These are phyloP conservation scores for Gleditsia sinensis DNA, from an alignment of 306 rosid species.

Conservation along the genomic window DNA sequence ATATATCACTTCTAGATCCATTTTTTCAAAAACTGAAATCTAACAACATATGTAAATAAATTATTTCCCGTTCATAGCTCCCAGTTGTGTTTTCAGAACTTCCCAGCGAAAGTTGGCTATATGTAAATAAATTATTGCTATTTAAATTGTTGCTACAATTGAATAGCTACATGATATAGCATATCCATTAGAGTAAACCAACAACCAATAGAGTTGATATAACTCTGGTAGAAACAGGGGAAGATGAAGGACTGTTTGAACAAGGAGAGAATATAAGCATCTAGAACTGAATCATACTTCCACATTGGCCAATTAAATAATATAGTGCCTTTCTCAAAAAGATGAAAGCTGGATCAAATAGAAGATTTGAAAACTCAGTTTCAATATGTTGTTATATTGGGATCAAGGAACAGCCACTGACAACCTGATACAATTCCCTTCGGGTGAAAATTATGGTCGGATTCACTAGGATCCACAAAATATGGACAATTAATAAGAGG, in stretches of 20 bases:
- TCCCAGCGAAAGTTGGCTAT: not conserved
- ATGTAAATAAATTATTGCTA: too few species aligned
- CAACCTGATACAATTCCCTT: not conserved
- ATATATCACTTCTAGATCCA: not conserved
- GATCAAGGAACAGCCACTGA: slow-evolving; percentile 14
- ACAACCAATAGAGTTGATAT: not conserved
- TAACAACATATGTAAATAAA: too few species aligned
- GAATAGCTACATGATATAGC: too few species aligned
- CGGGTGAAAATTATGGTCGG: not conserved
- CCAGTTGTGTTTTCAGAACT: not conserved
- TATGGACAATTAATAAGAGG: slow-evolving; percentile 16
- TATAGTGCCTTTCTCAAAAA: not conserved
- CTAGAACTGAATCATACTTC: not conserved
- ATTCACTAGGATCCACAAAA: not conserved
- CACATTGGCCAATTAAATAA: not conserved
- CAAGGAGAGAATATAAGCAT: not conserved
- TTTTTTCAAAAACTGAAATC: not conserved
- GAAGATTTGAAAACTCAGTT: slow-evolving; percentile 3
- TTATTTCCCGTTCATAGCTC: not conserved
- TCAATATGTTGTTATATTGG: slow-evolving; percentile 1
- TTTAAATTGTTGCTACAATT: not conserved
- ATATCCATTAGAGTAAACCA: too few species aligned
- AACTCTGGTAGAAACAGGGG: not conserved
- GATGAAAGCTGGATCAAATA: not conserved
- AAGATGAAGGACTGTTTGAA: not conserved